Percentiles rank a stretch among this genome's conserved stretches.
Evolutionary conservation across 192 early-diverging fungal genomes (phyloP).

Genomic region (Linderina pennispora): DNA sequence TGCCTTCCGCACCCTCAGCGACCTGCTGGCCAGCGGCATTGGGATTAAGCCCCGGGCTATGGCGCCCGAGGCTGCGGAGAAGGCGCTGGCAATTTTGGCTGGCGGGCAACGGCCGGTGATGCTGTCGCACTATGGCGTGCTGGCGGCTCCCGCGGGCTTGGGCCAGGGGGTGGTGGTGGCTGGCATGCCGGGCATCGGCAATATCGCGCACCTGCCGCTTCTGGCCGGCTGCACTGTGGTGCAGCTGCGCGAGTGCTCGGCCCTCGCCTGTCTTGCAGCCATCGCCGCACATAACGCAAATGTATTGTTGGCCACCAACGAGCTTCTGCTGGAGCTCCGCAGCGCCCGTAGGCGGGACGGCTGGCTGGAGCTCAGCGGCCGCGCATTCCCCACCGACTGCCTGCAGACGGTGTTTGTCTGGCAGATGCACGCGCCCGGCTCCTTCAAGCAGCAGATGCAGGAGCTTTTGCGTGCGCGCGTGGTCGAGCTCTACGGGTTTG

Average conservation of each 20-base stretch:
- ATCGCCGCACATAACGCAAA: conserved; percentile 23
- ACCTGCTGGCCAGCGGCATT: conserved; percentile 33
- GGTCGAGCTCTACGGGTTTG: conserved; percentile 43
- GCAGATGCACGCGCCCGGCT: conserved; percentile 17
- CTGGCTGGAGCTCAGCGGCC: conserved; percentile 7
- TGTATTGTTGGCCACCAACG: conserved; percentile 22
- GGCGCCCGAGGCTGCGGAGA: conserved; percentile 6
- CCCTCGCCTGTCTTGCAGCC: conserved; percentile 21
- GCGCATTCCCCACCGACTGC: conserved; percentile 13
- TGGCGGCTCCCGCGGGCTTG: too few relatives aligned
- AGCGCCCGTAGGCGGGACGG: conserved; percentile 6
- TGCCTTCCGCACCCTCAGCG: too few relatives aligned
- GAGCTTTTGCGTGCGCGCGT: conserved; percentile 25
- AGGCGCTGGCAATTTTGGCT: too few relatives aligned
- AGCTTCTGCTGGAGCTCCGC: conserved; percentile 12
- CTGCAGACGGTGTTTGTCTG: conserved; percentile 28
- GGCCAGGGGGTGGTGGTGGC: too few relatives aligned
- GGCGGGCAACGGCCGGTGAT: conserved; percentile 13
- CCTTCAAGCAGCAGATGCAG: conserved; percentile 14
- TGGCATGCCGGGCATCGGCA: conserved; percentile 29
- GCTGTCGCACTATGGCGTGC: conserved; percentile 40
- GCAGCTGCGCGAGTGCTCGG: conserved; percentile 17
- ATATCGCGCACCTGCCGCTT: conserved; percentile 39
- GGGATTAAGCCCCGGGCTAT: conserved; percentile 26
- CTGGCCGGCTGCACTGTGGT: conserved; percentile 37